Evolutionary conservation across 2,329 filamentous ascomycete genomes (phyloP).

Genomic region (Diplodia intermedia): DNA sequence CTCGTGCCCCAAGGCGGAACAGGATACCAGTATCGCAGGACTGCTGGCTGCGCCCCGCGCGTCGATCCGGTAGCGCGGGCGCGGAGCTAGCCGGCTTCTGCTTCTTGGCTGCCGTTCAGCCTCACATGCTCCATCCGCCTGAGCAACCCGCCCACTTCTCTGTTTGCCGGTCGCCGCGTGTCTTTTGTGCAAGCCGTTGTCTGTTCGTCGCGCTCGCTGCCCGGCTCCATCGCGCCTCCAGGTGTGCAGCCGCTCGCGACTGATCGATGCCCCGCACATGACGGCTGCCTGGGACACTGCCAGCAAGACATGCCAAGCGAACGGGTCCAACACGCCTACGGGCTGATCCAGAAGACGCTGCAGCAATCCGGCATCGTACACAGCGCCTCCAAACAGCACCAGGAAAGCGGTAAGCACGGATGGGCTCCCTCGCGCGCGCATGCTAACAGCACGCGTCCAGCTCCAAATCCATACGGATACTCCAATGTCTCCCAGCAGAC

Average conservation of each 20-base stretch:
- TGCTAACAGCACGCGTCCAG: background rate
- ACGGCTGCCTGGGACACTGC: background rate
- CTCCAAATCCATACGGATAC: slow-evolving; percentile 11
- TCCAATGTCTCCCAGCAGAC: slow-evolving; percentile 10
- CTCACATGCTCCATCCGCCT: slow-evolving; percentile 28
- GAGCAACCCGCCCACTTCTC: background rate
- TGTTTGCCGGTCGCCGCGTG: background rate
- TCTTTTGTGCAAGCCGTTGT: background rate
- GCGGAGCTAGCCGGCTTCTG: slow-evolving; percentile 8
- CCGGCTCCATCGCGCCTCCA: background rate
- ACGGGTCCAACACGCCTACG: slow-evolving; percentile 28
- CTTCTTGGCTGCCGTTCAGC: slow-evolving; percentile 22
- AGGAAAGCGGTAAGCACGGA: background rate
- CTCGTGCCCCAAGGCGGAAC: background rate
- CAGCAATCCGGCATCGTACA: slow-evolving; percentile 25
- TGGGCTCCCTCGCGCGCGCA: background rate
- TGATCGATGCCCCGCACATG: slow-evolving; percentile 8
- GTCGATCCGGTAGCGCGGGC: background rate
- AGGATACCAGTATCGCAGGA: background rate
- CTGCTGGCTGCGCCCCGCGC: slow-evolving; percentile 2
- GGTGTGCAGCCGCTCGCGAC: slow-evolving; percentile 1
- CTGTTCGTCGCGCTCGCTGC: background rate
- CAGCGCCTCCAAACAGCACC: background rate
- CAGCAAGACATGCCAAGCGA: slow-evolving; percentile 18
- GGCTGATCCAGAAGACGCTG: slow-evolving; percentile 21